A percentile compares a stretch with the other conserved stretches of the same genome.
Conservation (phyloP, 2,329 filamentous ascomycete species). For the Fusarium neocosmosporiellum region DNA sequence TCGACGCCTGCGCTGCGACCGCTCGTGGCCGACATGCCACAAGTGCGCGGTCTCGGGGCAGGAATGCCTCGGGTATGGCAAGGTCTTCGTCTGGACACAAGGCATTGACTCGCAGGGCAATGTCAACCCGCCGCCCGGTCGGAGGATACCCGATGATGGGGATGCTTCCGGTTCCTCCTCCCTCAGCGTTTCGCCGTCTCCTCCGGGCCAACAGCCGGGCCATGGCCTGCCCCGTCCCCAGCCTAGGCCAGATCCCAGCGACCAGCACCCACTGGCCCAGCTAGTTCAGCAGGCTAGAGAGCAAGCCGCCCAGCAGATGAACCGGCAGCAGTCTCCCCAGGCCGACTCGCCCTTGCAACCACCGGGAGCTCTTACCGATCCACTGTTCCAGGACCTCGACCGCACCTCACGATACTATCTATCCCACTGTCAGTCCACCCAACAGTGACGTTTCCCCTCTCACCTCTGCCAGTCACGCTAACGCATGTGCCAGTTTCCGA, state of each 20-base stretch:
- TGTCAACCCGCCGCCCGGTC: slow-evolving; percentile 49
- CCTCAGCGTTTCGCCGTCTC: slow-evolving; percentile 9
- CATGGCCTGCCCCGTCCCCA: slow-evolving; percentile 20
- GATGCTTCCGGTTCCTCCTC: slow-evolving; percentile 25
- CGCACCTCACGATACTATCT: slow-evolving; percentile 59
- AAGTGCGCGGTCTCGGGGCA: slow-evolving; percentile 67
- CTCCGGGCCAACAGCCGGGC: slow-evolving; percentile 1
- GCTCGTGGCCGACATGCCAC: slow-evolving; percentile 67
- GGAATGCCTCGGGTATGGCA: slow-evolving; percentile 71
- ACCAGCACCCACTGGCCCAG: slow-evolving; percentile 36
- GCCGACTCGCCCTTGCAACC: slow-evolving; percentile 33
- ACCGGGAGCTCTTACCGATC: slow-evolving; percentile 59
- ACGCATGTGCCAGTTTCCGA: slow-evolving; percentile 52
- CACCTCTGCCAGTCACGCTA: slow-evolving; percentile 36
- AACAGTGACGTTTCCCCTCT: slow-evolving; percentile 15
- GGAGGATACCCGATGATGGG: slow-evolving; percentile 36
- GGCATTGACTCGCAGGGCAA: slow-evolving; percentile 62
- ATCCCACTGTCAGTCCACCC: slow-evolving; percentile 56
- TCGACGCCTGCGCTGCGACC: slow-evolving; percentile 70
- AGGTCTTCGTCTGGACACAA: slow-evolving; percentile 69
- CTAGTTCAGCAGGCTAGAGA: slow-evolving; percentile 31
- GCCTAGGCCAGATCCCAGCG: slow-evolving; percentile 34
- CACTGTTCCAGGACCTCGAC: slow-evolving; percentile 65
- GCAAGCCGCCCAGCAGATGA: slow-evolving; percentile 24
- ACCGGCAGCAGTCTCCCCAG: slow-evolving; percentile 14